A percentile compares a stretch with the other conserved stretches of the same genome.
These are phyloP conservation scores for Mycena crocata DNA, from an alignment of 768 basidiomycete genomes.

Conservation along the genomic window DNA sequence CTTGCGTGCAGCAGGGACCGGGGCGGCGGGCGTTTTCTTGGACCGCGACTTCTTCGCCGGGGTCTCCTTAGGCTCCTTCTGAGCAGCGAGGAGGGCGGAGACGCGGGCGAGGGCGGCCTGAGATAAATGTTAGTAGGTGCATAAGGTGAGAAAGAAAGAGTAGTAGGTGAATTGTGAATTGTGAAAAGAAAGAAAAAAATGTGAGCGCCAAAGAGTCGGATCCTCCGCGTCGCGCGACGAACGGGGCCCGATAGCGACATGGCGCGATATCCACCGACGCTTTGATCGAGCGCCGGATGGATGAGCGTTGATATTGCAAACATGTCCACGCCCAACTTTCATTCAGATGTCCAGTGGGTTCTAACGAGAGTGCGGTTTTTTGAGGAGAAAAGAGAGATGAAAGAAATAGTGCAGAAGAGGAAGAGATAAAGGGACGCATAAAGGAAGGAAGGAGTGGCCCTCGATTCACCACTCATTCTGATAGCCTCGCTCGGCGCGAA, in stretches of 20 bases:
- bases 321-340: constrained; percentile 95
- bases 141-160: constrained; percentile 30
- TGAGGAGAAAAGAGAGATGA: neutral
- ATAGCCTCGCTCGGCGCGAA: too few relatives aligned
- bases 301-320: constrained; percentile 79
- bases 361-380: constrained; percentile 87
- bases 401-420: constrained; percentile 13
- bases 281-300: constrained; percentile 67
- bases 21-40: constrained; percentile 63
- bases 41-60: constrained; percentile 81
- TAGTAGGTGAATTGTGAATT: constrained; percentile 30
- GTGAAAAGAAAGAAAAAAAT: constrained; percentile 40
- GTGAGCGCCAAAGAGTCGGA: constrained; percentile 83
- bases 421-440: constrained; percentile 25
- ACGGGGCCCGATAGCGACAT: constrained; percentile 86
- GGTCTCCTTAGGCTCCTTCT: constrained; percentile 75
- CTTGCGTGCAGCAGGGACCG: constrained; percentile 32
- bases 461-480: too few relatives aligned
- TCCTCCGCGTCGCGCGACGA: constrained; percentile 65
- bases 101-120: constrained; percentile 83
- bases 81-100: constrained; percentile 75
- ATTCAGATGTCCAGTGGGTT: constrained; percentile 86
- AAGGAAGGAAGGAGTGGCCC: constrained; percentile 25
- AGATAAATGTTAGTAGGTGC: constrained; percentile 44
- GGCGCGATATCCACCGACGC: constrained; percentile 64